Evolutionary conservation across 768 basidiomycete species (phyloP).

Genomic region (Tephrocybe rancida): DNA sequence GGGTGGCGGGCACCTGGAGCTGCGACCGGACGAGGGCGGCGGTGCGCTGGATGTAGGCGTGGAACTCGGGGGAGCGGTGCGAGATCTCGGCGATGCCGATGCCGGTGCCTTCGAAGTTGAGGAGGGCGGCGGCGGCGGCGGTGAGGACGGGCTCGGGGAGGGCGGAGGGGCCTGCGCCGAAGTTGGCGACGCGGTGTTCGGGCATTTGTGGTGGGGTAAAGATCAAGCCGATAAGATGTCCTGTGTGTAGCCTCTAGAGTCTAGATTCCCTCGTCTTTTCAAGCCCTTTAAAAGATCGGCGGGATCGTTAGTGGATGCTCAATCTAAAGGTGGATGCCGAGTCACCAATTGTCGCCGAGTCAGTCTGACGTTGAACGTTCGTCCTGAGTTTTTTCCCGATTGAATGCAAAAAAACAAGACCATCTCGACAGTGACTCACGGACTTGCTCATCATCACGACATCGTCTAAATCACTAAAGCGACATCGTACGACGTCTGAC

Average conservation of each 20-base stretch:
- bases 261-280: not conserved
- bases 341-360: conserved; percentile 2
- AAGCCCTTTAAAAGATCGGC: not conserved
- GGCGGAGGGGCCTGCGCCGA: conserved; percentile 93
- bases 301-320: conserved; percentile 8
- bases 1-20: conserved; percentile 80
- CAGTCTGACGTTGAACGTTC: too few relatives aligned
- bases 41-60: conserved; percentile 61
- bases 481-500: not conserved
- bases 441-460: conserved; percentile 15
- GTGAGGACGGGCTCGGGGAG: conserved; percentile 85
- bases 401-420: too few relatives aligned
- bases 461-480: not conserved
- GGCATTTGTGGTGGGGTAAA: conserved; percentile 38
- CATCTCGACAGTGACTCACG: conserved; percentile 3
- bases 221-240: too few relatives aligned
- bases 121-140: conserved; percentile 80
- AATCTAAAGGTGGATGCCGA: conserved; percentile 12
- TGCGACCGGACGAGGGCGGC: conserved; percentile 72
- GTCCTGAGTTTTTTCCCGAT: too few relatives aligned
- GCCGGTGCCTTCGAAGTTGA: conserved; percentile 89
- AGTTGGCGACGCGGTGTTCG: conserved; percentile 72
- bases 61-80: conserved; percentile 92
- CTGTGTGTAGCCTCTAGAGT: too few relatives aligned
- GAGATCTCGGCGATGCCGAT: conserved; percentile 97